A percentile compares a stretch with the other conserved stretches of the same genome.
phyloP scores from a whole-genome alignment of 2,329 filamentous ascomycete species.

The Talaromyces verruculosus region DNA sequence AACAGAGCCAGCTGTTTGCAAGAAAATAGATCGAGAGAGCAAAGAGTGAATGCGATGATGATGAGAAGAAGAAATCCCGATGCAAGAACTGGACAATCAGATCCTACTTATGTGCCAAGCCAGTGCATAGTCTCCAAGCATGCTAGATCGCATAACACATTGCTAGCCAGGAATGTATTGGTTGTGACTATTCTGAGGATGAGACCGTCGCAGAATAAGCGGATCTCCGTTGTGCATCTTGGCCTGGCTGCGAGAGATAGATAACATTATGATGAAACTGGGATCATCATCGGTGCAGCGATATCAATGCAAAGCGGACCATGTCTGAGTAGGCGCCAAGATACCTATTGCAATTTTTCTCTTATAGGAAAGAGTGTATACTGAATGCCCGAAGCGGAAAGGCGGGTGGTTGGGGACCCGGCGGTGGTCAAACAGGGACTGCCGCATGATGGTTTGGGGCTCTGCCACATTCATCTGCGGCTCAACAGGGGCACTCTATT shows the following conservation, averaged over 20 bases:
- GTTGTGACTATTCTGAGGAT: conserved; percentile 6
- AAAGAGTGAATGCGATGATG: conserved; percentile 15
- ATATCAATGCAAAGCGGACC: background rate
- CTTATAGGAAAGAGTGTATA: background rate
- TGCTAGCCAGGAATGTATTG: background rate
- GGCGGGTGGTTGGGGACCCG: background rate
- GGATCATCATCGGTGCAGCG: background rate
- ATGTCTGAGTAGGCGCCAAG: conserved; percentile 6
- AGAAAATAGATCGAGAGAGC: conserved; percentile 8
- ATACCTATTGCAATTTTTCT: background rate
- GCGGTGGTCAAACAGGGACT: conserved; percentile 8
- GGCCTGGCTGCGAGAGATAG: conserved; percentile 6
- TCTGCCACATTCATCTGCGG: conserved; percentile 8
- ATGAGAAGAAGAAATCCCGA: conserved; percentile 2
- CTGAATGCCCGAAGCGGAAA: background rate
- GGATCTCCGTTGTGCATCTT: background rate
- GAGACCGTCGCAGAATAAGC: conserved; percentile 12
- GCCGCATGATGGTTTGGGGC: conserved; percentile 10
- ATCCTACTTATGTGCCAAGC: conserved; percentile 16
- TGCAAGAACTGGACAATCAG: background rate
- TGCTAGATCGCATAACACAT: background rate
- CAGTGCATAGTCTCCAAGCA: background rate
- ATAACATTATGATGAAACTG: background rate
- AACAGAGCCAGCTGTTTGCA: conserved; percentile 13
- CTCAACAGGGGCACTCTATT: background rate